These are phyloP conservation scores for Grosmannia clavigera DNA, from an alignment of 2,329 filamentous ascomycete genomes.

Conservation along the genomic window DNA sequence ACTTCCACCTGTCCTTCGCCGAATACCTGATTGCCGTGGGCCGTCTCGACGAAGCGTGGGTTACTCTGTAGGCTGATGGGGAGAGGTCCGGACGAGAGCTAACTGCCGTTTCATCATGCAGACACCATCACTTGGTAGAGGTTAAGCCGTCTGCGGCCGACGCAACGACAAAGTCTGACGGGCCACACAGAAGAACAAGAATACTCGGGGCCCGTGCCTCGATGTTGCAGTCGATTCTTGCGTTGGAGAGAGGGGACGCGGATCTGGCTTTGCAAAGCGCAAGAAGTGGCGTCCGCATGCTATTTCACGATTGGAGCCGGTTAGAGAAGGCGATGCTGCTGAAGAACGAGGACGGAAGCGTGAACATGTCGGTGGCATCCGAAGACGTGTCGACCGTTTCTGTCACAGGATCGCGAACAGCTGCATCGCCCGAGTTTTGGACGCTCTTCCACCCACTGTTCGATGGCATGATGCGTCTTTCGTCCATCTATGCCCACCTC, in stretches of 20 bases:
- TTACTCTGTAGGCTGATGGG: conserved; percentile 4
- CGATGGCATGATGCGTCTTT: conserved; percentile 58
- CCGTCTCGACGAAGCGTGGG: conserved; percentile 47
- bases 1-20: conserved; percentile 57
- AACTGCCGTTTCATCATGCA: neutral
- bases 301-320: conserved; percentile 43
- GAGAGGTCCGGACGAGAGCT: neutral
- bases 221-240: conserved; percentile 52
- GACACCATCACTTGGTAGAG: conserved; percentile 7
- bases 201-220: conserved; percentile 34
- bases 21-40: conserved; percentile 63
- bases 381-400: neutral
- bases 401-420: neutral
- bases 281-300: conserved; percentile 41
- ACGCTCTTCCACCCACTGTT: conserved; percentile 62
- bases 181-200: conserved; percentile 1
- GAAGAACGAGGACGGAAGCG: conserved; percentile 12
- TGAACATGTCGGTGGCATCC: neutral
- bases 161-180: neutral
- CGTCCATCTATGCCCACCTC: conserved; percentile 66
- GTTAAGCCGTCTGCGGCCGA: conserved; percentile 1
- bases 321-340: conserved; percentile 27
- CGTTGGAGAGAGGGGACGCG: conserved; percentile 48
- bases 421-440: conserved; percentile 57
- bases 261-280: conserved; percentile 46